These are phyloP conservation scores for Amauroascus verrucosus DNA, from an alignment of 2,329 filamentous ascomycete species.

Conservation along the genomic window DNA sequence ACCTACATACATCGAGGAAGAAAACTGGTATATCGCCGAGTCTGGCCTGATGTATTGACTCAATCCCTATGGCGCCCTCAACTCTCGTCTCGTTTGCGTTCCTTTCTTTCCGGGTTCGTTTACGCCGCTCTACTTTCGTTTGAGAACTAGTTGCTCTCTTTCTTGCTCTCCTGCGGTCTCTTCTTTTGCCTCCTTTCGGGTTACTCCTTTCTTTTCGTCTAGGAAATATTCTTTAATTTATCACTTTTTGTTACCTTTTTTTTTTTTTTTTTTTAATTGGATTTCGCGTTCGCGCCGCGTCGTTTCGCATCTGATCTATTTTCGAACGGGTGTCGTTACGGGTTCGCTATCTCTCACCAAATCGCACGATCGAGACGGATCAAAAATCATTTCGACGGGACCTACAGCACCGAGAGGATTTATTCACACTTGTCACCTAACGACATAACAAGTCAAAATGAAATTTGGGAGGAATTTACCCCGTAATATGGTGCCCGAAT, in stretches of 20 bases:
- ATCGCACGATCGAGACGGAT: neutral
- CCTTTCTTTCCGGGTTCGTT: conserved; percentile 11
- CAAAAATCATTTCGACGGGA: neutral
- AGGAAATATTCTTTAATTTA: neutral
- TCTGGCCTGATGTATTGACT: conserved; percentile 5
- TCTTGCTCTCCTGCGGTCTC: neutral
- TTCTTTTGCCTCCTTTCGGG: neutral
- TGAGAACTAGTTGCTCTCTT: neutral
- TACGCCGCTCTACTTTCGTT: conserved; percentile 9
- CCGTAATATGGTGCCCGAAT: conserved; percentile 43
- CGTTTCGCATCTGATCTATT: too few species aligned
- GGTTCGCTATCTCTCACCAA: too few species aligned
- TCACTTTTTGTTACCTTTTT: neutral
- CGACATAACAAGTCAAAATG: conserved; percentile 27
- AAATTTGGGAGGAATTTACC: conserved; percentile 43
- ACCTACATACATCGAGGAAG: neutral
- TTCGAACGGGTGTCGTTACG: too few species aligned
- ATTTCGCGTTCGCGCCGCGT: too few species aligned
- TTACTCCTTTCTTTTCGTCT: neutral
- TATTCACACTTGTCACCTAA: neutral
- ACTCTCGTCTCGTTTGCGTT: neutral
- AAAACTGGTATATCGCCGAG: neutral
- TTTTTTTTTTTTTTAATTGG: neutral
- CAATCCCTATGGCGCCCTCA: conserved; percentile 3
- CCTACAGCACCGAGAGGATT: neutral